Evolutionary conservation across 768 basidiomycete genomes (phyloP), one percentile per base, ranked within the genome.

Genomic region (Amanita rubescens): DNA sequence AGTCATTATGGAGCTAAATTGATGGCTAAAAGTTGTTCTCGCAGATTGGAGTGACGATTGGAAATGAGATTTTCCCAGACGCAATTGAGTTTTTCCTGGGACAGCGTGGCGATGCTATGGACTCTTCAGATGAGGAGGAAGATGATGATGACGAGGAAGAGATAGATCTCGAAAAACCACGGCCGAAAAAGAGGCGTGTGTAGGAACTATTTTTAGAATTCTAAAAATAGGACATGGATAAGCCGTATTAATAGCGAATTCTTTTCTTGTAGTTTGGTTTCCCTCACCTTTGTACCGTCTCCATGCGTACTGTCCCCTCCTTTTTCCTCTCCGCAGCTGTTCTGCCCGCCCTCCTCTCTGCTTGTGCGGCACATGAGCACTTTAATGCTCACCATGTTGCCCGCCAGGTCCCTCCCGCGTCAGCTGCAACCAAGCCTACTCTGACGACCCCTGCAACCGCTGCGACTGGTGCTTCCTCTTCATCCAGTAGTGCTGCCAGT

Each of bases 161-260:
- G 67, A 93, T 93, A 69, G 90, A 93, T 69, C 71, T 93, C 54
- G 90, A 93, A 67, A 86, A 88, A 69, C 90, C 90, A 39, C 76
- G 80, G 57, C 63, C 81, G 51, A 91, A 91, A 71, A 89, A 85
- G 71, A 81, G 78, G 70, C 81, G 79, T 63, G 76, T 80, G 49
- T 84, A 74, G 67, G 63, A 45, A 50, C 47, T 48, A 44, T 45
- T 32, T 34, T 41, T 35, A 57, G 10, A 1, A 5, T 0, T 15
- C 5, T 24, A n/a, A 43, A 17, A 43, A 44, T 52, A 52, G 41
- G 22, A 35, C 11, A 51, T 17, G 12, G 20, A 44, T 24, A 34
- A 37, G 19, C 42, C 30, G 20, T 27, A 6, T 22, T 7, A 22
- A 7, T 10, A 22, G 19, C 43, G 22, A 10, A 10, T 11, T 25